Conservation (phyloP, 73 alveolate genomes). For the Uronychia binucleata region DNA sequence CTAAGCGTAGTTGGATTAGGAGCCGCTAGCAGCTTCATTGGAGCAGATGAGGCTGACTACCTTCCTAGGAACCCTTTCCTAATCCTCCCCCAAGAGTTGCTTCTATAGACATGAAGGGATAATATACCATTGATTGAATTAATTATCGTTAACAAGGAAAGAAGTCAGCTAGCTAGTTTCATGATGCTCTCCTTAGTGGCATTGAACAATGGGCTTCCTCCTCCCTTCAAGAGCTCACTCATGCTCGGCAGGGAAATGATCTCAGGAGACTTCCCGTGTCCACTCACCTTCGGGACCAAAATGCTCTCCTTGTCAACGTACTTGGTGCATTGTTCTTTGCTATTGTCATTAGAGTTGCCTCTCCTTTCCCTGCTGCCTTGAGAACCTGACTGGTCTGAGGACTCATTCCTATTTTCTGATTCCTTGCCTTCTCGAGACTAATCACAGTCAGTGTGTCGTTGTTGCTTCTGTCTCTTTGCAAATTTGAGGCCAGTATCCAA, state of each 20-base stretch:
- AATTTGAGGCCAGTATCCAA: too few species aligned
- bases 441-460: too few species aligned
- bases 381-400: background rate
- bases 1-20: background rate
- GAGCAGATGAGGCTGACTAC: too few species aligned
- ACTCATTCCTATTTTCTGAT: too few species aligned
- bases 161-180: background rate
- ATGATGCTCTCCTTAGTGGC: background rate
- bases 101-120: background rate
- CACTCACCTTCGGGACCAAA: background rate
- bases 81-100: background rate
- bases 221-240: background rate
- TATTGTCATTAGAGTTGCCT: background rate
- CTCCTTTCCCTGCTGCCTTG: background rate
- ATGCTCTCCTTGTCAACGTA: background rate
- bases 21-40: too few species aligned
- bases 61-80: background rate
- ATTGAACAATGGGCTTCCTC: background rate
- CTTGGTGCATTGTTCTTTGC: background rate
- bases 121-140: background rate
- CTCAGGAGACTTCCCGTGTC: constrained; percentile 1
- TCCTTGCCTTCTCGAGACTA: too few species aligned
- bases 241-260: background rate
- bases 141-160: background rate
- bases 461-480: too few species aligned